Conservation (phyloP, 2,329 filamentous ascomycete genomes). For the Fusarium abutilonis region DNA sequence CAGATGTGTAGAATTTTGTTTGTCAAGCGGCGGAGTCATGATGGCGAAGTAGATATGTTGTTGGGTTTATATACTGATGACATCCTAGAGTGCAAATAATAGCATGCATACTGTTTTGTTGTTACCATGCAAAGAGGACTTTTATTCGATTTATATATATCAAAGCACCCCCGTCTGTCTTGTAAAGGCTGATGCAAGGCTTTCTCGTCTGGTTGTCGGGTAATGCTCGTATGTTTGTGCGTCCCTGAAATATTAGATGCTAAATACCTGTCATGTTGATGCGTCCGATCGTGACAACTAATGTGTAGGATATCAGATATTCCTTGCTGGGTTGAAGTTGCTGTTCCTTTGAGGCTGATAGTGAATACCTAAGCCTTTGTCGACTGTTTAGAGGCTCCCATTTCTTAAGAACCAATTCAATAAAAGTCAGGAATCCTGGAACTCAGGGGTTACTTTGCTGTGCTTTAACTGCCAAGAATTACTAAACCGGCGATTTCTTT, state of each 20-base stretch:
- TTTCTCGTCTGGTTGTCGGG: background rate
- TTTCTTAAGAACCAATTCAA: background rate
- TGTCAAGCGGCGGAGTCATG: slow-evolving; percentile 23
- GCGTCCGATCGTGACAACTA: background rate
- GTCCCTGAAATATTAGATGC: no score
- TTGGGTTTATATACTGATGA: slow-evolving; percentile 14
- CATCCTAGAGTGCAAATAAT: slow-evolving; percentile 23
- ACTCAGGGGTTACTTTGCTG: slow-evolving; percentile 10
- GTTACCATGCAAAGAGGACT: background rate
- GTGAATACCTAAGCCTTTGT: background rate
- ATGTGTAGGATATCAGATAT: background rate
- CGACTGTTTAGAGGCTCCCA: background rate
- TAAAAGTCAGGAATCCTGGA: background rate
- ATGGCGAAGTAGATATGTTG: slow-evolving; percentile 10
- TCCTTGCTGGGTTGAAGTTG: background rate
- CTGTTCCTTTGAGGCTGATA: background rate
- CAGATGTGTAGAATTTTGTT: slow-evolving; percentile 20
- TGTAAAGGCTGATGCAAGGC: background rate
- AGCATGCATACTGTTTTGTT: slow-evolving; percentile 1
- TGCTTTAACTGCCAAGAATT: slow-evolving; percentile 4
- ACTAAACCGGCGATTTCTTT: slow-evolving; percentile 5
- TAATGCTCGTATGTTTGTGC: no score
- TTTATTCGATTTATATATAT: slow-evolving; percentile 3
- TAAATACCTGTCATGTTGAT: no score
- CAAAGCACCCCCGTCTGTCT: no score